Percentiles rank a stretch among this genome's conserved stretches.
Evolutionary conservation across 805 yeast genomes (phyloP).

Genomic region (Wickerhamiella hasegawae): DNA sequence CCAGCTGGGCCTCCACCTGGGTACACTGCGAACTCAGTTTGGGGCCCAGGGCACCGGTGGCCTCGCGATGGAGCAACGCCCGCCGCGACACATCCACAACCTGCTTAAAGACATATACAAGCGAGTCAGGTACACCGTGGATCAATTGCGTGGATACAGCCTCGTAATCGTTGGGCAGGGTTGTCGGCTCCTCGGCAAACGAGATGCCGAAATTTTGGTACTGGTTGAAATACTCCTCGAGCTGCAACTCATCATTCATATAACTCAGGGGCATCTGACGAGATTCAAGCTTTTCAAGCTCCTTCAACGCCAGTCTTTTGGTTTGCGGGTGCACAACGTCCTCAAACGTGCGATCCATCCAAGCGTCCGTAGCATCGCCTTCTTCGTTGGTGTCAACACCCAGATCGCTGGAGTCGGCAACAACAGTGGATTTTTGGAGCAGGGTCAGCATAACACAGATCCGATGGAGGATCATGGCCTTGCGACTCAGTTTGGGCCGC

Average conservation of each 20-base stretch:
- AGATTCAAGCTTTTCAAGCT: slow-evolving; percentile 6
- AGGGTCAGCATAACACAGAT: slow-evolving; percentile 60
- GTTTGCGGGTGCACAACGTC: slow-evolving; percentile 11
- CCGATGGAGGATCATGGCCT: slow-evolving; percentile 63
- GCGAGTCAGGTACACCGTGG: slow-evolving; percentile 72
- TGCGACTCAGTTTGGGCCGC: slow-evolving; percentile 51
- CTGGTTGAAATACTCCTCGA: slow-evolving; percentile 15
- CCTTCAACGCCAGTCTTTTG: slow-evolving; percentile 1
- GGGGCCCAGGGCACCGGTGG: slow-evolving; percentile 5
- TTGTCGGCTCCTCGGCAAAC: background rate
- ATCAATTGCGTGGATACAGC: slow-evolving; percentile 52
- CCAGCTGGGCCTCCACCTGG: slow-evolving; percentile 34
- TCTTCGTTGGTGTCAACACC: slow-evolving; percentile 1
- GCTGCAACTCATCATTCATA: slow-evolving; percentile 13
- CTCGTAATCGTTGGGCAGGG: slow-evolving; percentile 6
- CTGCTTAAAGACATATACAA: slow-evolving; percentile 55
- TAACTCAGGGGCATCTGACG: slow-evolving; percentile 11
- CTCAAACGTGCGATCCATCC: slow-evolving; percentile 16
- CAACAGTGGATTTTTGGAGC: slow-evolving; percentile 61
- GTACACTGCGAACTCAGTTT: slow-evolving; percentile 10
- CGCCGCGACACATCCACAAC: slow-evolving; percentile 52
- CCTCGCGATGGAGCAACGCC: slow-evolving; percentile 29
- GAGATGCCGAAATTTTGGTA: slow-evolving; percentile 3
- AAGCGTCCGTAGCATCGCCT: slow-evolving; percentile 7
- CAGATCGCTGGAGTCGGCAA: slow-evolving; percentile 8